Evolutionary conservation across 805 yeast species (phyloP), one percentile per base, ranked within the genome.

Genomic region (Phaffomyces antillensis): DNA sequence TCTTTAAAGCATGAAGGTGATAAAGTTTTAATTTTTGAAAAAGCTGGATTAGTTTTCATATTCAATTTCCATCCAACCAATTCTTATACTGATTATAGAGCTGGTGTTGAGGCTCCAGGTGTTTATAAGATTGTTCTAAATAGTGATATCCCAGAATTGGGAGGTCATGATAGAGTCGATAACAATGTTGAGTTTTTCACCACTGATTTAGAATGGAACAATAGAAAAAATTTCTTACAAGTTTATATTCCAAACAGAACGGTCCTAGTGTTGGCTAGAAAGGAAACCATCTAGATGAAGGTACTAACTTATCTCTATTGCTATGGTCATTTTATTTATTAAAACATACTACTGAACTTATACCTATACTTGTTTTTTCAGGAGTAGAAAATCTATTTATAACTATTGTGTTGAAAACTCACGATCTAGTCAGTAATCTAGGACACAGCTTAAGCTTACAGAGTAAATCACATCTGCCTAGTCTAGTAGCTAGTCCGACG

Each of bases 61-160:
- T 89, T 90, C 73, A 91, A 93, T 65, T 87, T 93, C 73, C 87
- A 91, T 64, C 95, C 96, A 30, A 75, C 84, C 0, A 69, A 86
- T 45, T 85, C 95, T 2, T 91, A 71, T 64, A 71, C 86, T 2
- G 96, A 88, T 65, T 91, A 90, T 67, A 78, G 95, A 60, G 72
- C 91, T 40, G 98, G 99, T n/a, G 86, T 87, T 18, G 89, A 91
- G 25, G 67, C 56, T 12, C 72, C 91, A 0, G 99, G 98, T 8
- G 70, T 68, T 41, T 91, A 91, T 63, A 74, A 72, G 52, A 72
- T 90, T 41, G 81, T 86, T 26, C 68, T 93, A 56, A 84, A 85
- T 58, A 72, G 90, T 3, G 99, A 91, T 59, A 72, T 73, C 42
- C 64, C 60, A 15, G 72, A 75, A 52, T 86, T 73, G 65, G 96